Percentiles rank a stretch among this genome's conserved stretches.
phyloP scores from a whole-genome alignment of 345 rosid species.

The Gossypium ekmanianum region DNA sequence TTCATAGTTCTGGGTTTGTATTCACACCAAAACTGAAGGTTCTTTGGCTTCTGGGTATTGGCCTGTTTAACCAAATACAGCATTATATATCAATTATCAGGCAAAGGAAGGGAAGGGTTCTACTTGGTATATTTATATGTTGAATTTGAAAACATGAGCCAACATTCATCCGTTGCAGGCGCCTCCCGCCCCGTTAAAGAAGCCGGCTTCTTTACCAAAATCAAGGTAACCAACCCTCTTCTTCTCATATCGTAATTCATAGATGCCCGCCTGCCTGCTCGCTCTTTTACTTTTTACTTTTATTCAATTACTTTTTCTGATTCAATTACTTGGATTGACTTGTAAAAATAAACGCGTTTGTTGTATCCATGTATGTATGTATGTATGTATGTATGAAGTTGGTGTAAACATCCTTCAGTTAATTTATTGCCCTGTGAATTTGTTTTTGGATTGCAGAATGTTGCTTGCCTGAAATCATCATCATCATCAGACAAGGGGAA shows the following conservation, averaged over 20 bases:
- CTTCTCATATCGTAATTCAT: background rate
- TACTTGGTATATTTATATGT: background rate
- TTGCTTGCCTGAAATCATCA: slow-evolving; percentile 36
- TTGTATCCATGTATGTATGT: background rate
- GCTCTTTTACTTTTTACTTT: background rate
- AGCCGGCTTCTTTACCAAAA: slow-evolving; percentile 24
- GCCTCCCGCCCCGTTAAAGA: slow-evolving; percentile 24
- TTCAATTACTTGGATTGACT: slow-evolving; percentile 7
- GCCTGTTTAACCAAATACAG: background rate
- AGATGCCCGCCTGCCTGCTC: background rate
- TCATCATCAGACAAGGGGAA: slow-evolving; percentile 37
- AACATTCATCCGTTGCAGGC: slow-evolving; percentile 30
- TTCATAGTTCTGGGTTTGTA: background rate
- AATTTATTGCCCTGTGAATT: background rate
- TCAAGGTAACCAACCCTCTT: slow-evolving; percentile 34
- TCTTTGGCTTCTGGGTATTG: background rate
- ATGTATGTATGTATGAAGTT: background rate
- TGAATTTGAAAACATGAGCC: slow-evolving; percentile 28
- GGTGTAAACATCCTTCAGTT: background rate
- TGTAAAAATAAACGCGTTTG: background rate
- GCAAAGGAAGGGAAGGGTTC: background rate
- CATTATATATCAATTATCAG: background rate
- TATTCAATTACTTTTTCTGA: background rate
- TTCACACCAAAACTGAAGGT: background rate
- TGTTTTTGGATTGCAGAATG: slow-evolving; percentile 21